These are phyloP conservation scores for Mycothermus thermophilus DNA, from an alignment of 495 filamentous ascomycete species.

Conservation along the genomic window DNA sequence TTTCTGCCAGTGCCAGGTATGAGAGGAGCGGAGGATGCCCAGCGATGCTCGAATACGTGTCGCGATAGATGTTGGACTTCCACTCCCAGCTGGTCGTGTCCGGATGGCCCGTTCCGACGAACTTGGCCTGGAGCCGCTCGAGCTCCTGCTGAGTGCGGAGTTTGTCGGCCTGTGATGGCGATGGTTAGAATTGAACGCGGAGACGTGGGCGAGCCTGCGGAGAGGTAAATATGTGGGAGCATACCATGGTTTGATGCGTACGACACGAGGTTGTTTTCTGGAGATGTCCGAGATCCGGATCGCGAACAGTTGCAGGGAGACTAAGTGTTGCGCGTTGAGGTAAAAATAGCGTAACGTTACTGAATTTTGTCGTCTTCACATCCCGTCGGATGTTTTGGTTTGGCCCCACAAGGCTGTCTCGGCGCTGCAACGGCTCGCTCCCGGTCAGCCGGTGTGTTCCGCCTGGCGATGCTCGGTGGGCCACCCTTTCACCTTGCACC, in stretches of 20 bases:
- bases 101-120: conserved; percentile 93
- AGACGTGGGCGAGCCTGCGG: too few species aligned
- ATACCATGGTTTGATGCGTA: conserved; percentile 5
- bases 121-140: conserved; percentile 84
- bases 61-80: conserved; percentile 79
- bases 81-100: conserved; percentile 97
- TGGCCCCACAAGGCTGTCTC: not conserved
- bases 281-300: too few species aligned
- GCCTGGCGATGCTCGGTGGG: too few species aligned
- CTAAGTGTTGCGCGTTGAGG: too few species aligned
- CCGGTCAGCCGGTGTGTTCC: too few species aligned
- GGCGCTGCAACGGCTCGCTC: not conserved
- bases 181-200: not conserved
- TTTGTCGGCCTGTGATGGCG: conserved; percentile 64
- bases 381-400: too few species aligned
- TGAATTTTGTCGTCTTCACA: too few species aligned
- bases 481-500: not conserved
- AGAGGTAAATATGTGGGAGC: not conserved
- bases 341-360: too few species aligned
- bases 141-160: conserved; percentile 94
- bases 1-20: conserved; percentile 84
- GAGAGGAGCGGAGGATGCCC: conserved; percentile 78
- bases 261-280: too few species aligned
- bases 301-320: too few species aligned
- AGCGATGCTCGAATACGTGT: conserved; percentile 69